Base-by-base conservation (phyloP, 306 rosid genomes). In the Acacia melanoxylon region DNA sequence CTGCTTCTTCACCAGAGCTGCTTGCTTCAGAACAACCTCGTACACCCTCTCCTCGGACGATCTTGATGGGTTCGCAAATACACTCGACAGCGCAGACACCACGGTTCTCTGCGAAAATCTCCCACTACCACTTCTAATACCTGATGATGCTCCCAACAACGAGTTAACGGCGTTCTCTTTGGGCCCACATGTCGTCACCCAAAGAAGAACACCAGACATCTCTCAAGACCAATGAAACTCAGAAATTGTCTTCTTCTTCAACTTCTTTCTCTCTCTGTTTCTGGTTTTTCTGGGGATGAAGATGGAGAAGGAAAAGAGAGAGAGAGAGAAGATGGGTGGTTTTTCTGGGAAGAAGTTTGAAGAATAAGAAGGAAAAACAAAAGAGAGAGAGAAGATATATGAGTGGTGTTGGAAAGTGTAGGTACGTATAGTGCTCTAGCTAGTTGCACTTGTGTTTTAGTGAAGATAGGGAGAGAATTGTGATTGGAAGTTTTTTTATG, bases 41-140 rank as follows among this genome's bases (percentile, higher is more conserved):
- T 95, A 95, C 35, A 95, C 99, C 83, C 80, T 95, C 85, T 95
- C 94, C 63, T 89, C 99, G 10, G 98, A 91, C 7, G 99, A 85
- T 54, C 97, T 89, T 29, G 92, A 68, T 33, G 97, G 92, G 76
- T 86, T 56, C 0, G 90, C 92, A 6, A 89, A 83, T 9, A 88
- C 92, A 48, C 88, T 86, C 20, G 98, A 86, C 44, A 86, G 80
- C 8, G 90, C 95, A 22, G 81, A 56, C 45, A 84, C 54, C 84
- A 89, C 76, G 15, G 68, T 79, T 14, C 54, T 69, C 10, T 69
- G 45, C 5, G 24, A 2, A 22, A 73, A 75, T 25, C 54, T 69
- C 54, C 74, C 48, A 8, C 52, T n/a, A 3, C 86, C 83, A 58
- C 75, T 79, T 76, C 83, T 88, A 65, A 13, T 9, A 2, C 12